These are phyloP conservation scores for Coniochaeta sp. DNA, from an alignment of 2,329 filamentous ascomycete genomes.

Conservation along the genomic window DNA sequence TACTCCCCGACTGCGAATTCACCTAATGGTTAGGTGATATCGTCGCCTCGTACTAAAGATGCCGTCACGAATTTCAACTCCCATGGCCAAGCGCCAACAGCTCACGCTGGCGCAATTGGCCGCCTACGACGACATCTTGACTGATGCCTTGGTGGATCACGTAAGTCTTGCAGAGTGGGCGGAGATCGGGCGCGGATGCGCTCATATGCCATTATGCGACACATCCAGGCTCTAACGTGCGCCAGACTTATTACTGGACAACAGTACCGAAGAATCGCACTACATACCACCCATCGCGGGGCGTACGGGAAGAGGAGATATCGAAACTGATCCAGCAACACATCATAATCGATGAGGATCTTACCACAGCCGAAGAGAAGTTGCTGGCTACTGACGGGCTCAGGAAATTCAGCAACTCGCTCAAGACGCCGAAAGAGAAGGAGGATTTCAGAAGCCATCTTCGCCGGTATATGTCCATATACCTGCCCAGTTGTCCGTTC, in stretches of 20 bases:
- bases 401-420: slow-evolving; percentile 57
- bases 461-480: slow-evolving; percentile 86
- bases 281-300: slow-evolving; percentile 78
- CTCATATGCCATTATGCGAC: not conserved
- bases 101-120: slow-evolving; percentile 83
- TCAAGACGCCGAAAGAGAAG: slow-evolving; percentile 72
- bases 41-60: not conserved
- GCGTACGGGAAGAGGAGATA: slow-evolving; percentile 60
- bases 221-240: slow-evolving; percentile 8
- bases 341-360: slow-evolving; percentile 68
- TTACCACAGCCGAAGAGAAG: slow-evolving; percentile 61
- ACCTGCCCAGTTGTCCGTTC: slow-evolving; percentile 88
- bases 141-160: slow-evolving; percentile 90
- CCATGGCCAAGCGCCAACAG: slow-evolving; percentile 54
- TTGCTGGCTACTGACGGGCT: slow-evolving; percentile 68
- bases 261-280: slow-evolving; percentile 89
- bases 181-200: not conserved
- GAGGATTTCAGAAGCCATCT: slow-evolving; percentile 82
- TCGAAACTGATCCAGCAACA: slow-evolving; percentile 53
- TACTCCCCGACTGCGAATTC: not conserved
- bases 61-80: slow-evolving; percentile 9
- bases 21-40: not conserved
- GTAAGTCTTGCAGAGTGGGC: slow-evolving; percentile 46
- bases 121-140: slow-evolving; percentile 91
- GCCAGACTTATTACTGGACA: slow-evolving; percentile 90